A percentile compares a stretch with the other conserved stretches of the same genome.
Conservation (phyloP, 2,329 filamentous ascomycete species). For the Penicillium sp. region DNA sequence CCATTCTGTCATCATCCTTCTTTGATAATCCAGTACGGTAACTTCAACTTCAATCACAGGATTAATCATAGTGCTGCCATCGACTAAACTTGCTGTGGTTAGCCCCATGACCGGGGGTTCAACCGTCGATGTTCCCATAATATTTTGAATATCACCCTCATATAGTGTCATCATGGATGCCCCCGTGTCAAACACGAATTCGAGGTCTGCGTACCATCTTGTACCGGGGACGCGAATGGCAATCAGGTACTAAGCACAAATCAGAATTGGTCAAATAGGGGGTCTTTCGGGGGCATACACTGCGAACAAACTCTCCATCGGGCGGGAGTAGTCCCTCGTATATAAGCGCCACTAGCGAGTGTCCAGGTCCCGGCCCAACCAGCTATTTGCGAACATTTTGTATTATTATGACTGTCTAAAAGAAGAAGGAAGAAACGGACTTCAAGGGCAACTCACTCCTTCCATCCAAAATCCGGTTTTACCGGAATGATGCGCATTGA, state of each 20-base stretch:
- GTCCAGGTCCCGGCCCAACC: background rate
- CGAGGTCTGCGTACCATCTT: background rate
- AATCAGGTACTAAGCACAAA: background rate
- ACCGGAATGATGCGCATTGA: background rate
- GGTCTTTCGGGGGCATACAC: background rate
- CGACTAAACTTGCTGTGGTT: background rate
- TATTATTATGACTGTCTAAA: background rate
- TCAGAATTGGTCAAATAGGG: background rate
- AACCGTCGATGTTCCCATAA: background rate
- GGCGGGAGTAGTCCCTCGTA: background rate
- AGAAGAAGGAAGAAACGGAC: background rate
- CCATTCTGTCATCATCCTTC: background rate
- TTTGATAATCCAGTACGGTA: background rate
- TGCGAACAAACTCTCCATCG: background rate
- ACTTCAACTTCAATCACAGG: background rate
- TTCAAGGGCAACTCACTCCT: background rate
- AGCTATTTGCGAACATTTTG: background rate
- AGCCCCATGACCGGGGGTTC: background rate
- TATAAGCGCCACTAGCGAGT: background rate
- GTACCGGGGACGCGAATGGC: background rate
- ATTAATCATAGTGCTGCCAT: background rate
- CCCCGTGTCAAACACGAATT: constrained; percentile 1
- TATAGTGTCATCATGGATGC: background rate
- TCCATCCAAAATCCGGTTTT: constrained; percentile 5
- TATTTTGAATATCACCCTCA: background rate